Evolutionary conservation across 352 stramenopile genomes (phyloP).

Genomic region (Phytophthora sansomeana): DNA sequence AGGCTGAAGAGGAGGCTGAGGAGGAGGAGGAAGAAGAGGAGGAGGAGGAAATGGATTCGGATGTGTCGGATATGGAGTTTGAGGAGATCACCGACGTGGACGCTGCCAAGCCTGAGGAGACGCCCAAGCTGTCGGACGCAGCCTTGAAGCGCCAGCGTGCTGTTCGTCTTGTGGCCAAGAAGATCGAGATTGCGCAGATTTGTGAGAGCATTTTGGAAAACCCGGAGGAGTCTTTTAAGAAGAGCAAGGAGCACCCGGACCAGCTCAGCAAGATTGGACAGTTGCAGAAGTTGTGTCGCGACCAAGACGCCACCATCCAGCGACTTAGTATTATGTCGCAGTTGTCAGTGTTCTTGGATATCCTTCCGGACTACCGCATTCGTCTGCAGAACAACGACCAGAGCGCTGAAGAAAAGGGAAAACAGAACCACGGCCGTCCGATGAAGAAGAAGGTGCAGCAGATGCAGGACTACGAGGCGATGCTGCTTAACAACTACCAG

Average conservation of each 20-base stretch:
- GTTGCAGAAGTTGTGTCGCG: constrained; percentile 70
- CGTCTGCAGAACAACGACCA: constrained; percentile 85
- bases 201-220: constrained; percentile 91
- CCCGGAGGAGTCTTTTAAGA: constrained; percentile 89
- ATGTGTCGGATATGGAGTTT: constrained; percentile 87
- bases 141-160: constrained; percentile 76
- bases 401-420: constrained; percentile 74
- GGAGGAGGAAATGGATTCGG: constrained; percentile 58
- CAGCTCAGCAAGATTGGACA: constrained; percentile 85
- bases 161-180: constrained; percentile 79
- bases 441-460: constrained; percentile 90
- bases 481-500: constrained; percentile 86
- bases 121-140: constrained; percentile 44
- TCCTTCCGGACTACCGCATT: constrained; percentile 96
- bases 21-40: constrained; percentile 51
- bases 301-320: constrained; percentile 78
- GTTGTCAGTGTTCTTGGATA: constrained; percentile 96
- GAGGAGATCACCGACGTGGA: constrained; percentile 64
- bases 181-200: constrained; percentile 89
- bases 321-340: constrained; percentile 93
- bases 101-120: constrained; percentile 15
- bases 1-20: constrained; percentile 46
- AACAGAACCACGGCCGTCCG: constrained; percentile 83
- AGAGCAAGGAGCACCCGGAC: constrained; percentile 85
- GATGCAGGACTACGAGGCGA: constrained; percentile 85